Evolutionary conservation across 176 grass and related monocot species (phyloP).

Genomic region (Dendrocalamus sinicus): DNA sequence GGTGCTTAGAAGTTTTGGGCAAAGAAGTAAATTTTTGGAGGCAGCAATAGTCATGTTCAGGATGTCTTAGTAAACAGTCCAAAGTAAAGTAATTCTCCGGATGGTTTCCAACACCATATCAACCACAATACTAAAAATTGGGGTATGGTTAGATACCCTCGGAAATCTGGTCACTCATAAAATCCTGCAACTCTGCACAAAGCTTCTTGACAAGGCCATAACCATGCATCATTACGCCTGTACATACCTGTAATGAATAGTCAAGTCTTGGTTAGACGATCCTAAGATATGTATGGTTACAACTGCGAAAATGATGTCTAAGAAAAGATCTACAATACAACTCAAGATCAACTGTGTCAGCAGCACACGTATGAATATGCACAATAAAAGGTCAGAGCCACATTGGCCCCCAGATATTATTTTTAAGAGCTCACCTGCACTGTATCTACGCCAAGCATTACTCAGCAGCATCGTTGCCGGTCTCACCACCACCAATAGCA

Average conservation of each 20-base stretch:
- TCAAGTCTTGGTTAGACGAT: constrained; percentile 17
- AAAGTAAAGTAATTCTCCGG: constrained; percentile 12
- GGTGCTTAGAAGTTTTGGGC: neutral
- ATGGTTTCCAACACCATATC: constrained; percentile 29
- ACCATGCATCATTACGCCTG: constrained; percentile 97
- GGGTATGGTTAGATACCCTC: constrained; percentile 59
- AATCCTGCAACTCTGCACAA: constrained; percentile 80
- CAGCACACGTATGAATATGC: neutral
- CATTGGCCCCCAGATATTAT: neutral
- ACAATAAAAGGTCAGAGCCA: neutral
- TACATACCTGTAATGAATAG: constrained; percentile 71
- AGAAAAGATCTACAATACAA: constrained; percentile 17
- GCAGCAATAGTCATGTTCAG: constrained; percentile 3
- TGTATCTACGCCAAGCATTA: constrained; percentile 91
- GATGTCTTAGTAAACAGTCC: neutral
- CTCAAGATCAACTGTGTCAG: neutral
- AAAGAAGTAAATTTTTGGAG: constrained; percentile 3
- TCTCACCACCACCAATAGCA: constrained; percentile 92
- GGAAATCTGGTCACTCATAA: constrained; percentile 97
- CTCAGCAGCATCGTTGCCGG: constrained; percentile 83
- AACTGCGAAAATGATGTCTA: constrained; percentile 25
- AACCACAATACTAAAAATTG: constrained; percentile 29
- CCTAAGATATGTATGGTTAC: neutral
- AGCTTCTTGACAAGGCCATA: constrained; percentile 97
- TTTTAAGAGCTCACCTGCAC: constrained; percentile 69